These are phyloP conservation scores for Psilocybe azurescens DNA, from an alignment of 768 basidiomycete species.

Conservation along the genomic window DNA sequence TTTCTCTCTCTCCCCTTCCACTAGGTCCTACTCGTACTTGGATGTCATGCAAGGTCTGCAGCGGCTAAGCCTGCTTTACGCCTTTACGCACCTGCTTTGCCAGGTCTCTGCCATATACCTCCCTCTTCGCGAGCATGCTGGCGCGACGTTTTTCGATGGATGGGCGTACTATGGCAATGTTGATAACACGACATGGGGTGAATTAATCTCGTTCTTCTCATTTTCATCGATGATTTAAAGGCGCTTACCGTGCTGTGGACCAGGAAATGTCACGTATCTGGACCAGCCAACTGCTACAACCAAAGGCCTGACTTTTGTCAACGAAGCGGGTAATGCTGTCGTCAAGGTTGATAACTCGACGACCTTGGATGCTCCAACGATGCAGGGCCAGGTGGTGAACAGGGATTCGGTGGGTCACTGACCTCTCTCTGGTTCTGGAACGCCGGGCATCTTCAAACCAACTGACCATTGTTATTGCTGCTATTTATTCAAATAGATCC, in stretches of 20 bases:
- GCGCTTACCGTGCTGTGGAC: background rate
- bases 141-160: constrained; percentile 54
- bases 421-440: background rate
- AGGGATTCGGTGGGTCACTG: constrained; percentile 53
- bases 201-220: constrained; percentile 9
- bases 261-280: constrained; percentile 71
- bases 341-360: constrained; percentile 78
- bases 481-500: constrained; percentile 35
- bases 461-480: background rate
- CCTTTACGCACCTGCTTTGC: constrained; percentile 5
- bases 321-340: constrained; percentile 65
- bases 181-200: constrained; percentile 54
- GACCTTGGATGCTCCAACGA: constrained; percentile 39
- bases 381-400: constrained; percentile 22
- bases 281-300: constrained; percentile 49
- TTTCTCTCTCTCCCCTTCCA: background rate
- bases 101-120: constrained; percentile 31
- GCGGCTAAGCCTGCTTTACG: background rate
- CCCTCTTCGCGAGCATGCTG: constrained; percentile 50
- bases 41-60: background rate
- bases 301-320: constrained; percentile 62
- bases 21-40: background rate
- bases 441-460: background rate
- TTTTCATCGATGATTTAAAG: background rate
- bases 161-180: constrained; percentile 59